phyloP scores from a whole-genome alignment of 2,329 filamentous ascomycete genomes.

The Aspergillus fischeri region DNA sequence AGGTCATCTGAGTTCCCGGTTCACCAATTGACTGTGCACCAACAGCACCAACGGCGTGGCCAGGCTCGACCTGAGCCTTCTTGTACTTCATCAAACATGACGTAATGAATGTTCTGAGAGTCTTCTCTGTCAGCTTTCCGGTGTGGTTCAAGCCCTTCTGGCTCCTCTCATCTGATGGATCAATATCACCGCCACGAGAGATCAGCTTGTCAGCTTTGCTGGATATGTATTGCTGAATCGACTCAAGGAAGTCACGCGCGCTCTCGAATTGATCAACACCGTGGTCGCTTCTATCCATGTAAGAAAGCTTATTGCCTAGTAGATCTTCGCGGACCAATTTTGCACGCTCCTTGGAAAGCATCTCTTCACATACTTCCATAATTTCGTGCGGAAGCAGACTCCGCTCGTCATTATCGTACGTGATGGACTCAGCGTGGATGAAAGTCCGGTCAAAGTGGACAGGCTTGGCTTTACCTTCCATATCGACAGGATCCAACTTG shows the following conservation, averaged over 20 bases:
- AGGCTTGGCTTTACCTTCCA: conserved; percentile 90
- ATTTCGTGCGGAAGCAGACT: conserved; percentile 74
- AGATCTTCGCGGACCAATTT: conserved; percentile 62
- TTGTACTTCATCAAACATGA: conserved; percentile 87
- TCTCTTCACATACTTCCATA: conserved; percentile 60
- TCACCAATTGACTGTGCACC: conserved; percentile 98
- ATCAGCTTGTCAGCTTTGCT: conserved; percentile 59
- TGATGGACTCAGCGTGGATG: conserved; percentile 70
- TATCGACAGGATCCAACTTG: conserved; percentile 91
- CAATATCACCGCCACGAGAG: conserved; percentile 29
- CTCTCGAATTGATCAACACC: conserved; percentile 75
- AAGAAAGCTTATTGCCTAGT: conserved; percentile 60
- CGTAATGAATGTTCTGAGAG: conserved; percentile 70
- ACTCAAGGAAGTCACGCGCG: conserved; percentile 73
- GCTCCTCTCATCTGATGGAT: conserved; percentile 26
- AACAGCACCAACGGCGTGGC: conserved; percentile 91
- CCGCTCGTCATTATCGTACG: conserved; percentile 71
- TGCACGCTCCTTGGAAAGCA: conserved; percentile 63
- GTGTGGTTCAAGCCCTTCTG: conserved; percentile 59
- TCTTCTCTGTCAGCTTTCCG: conserved; percentile 74
- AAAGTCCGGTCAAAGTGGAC: conserved; percentile 91
- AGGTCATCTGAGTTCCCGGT: conserved; percentile 96
- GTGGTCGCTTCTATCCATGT: conserved; percentile 65
- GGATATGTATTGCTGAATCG: conserved; percentile 68
- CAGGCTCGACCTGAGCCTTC: conserved; percentile 85